Evolutionary conservation across 2,329 filamentous ascomycete genomes (phyloP).

Genomic region (Bertia moriformis): DNA sequence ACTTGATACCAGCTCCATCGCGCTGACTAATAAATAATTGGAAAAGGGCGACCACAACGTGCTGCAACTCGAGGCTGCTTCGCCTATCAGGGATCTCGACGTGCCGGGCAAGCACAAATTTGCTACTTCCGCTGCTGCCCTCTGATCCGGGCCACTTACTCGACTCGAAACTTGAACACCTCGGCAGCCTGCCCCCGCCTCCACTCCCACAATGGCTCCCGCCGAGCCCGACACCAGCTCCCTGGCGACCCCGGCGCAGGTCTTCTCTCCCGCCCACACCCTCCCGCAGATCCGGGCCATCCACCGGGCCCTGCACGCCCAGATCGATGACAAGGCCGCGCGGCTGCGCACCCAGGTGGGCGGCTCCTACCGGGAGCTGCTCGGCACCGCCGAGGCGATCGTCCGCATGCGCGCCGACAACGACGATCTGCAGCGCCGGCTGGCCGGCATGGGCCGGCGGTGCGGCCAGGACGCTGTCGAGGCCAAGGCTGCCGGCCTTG

Average conservation of each 20-base stretch:
- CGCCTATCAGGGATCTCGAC: too few species aligned
- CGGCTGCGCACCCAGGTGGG: constrained; percentile 51
- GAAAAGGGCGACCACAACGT: too few species aligned
- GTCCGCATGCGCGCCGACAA: constrained; percentile 76
- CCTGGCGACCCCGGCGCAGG: constrained; percentile 32
- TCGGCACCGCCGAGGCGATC: constrained; percentile 87
- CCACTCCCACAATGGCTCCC: constrained; percentile 1
- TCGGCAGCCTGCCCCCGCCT: background rate
- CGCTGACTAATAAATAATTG: too few species aligned
- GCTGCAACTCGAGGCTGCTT: too few species aligned
- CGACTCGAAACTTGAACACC: too few species aligned
- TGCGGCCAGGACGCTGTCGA: constrained; percentile 64
- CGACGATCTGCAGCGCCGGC: constrained; percentile 53
- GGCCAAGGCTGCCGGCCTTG: constrained; percentile 45
- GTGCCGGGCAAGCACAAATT: too few species aligned
- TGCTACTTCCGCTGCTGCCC: too few species aligned
- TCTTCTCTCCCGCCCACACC: constrained; percentile 40
- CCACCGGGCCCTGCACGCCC: constrained; percentile 41
- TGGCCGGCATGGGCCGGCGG: constrained; percentile 58
- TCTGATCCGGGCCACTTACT: too few species aligned
- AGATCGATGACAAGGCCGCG: constrained; percentile 46
- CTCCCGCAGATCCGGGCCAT: constrained; percentile 50
- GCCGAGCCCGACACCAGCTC: constrained; percentile 27
- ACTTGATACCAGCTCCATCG: too few species aligned
- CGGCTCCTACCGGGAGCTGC: constrained; percentile 68